Evolutionary conservation across 441 rosid genomes (phyloP), one percentile per base, ranked within the genome.

Genomic region (Pelargonium fulgidum): DNA sequence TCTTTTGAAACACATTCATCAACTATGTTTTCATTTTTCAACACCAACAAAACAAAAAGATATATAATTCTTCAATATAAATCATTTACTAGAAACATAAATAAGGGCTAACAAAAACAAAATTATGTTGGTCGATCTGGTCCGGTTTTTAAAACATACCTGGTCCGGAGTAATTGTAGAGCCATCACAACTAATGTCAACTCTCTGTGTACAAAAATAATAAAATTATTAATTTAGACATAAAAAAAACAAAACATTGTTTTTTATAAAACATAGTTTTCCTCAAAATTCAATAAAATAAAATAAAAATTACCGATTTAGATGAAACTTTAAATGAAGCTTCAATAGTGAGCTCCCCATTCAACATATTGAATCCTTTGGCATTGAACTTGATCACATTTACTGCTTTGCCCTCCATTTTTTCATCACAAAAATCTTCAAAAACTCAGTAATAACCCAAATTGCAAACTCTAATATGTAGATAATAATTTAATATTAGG

Each of bases 401-500:
- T 61, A 85, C 88, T 72, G 96, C 92, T 87, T 91, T 91, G 58
- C 93, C 89, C 97, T 93, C 87, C 79, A 82, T 80, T 81, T 70
- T 70, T 48, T 67, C 81, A 80, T 72, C 72, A 74, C n/a, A 67
- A 77, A 71, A 80, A 39, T 7, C 44, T 39, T 39, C 44, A 39
- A 7, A 39, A 39, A 17, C 61, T 54, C 61, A 14, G 61, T 22
- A 22, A 22, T 22, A 22, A 22, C 24, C 24, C 24, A 22, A 22
- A 22, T 22, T 22, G 24, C 24, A 22, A 22, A 22, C 1, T 22
- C 24, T 22, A 22, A 22, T 22, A 22, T 22, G 24, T 22, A 22
- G 24, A 22, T 22, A 22, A 22, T n/a, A n/a, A n/a, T n/a, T n/a
- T n/a, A n/a, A n/a, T n/a, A n/a, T n/a, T n/a, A n/a, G n/a, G n/a